Base-by-base conservation (phyloP, 2,329 filamentous ascomycete genomes). In the Microcera coccophila region DNA sequence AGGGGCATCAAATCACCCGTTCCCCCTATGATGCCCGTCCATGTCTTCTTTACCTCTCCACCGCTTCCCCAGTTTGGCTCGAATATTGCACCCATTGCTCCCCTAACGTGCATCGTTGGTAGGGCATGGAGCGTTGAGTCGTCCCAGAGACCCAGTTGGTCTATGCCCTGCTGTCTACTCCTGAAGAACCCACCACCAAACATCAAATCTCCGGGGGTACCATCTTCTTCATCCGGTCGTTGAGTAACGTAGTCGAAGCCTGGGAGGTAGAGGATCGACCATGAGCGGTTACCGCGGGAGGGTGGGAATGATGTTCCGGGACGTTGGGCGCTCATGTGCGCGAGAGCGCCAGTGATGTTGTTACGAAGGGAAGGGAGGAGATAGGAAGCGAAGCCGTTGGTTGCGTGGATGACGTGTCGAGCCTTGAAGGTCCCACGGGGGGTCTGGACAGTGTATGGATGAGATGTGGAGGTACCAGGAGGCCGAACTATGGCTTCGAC, bases 181-280 rank as follows among this genome's bases (percentile, higher is more conserved):
- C 69, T 66, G 4, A 65, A 62, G 41, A 78, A 71, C 0, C 74
- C 78, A 0, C 78, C 78, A 2, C 78, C 76, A 3, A 77, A 56
- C 71, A 81, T 74, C 45, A 81, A 59, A 42, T 78, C 71, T 2
- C 71, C 66, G 0, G 60, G 53, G 2, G 48, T 32, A 3, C 60
- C 58, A n/a, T 62, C 53, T 2, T 45, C 28, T 4, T 45, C 20
- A 20, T 56, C 57, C 1, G 73, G 63, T 38, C 68, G 61, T 49
- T 79, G 74, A 1, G 73, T 76, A 9, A 75, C 61, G 48, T 79
- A 78, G 50, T 81, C 76, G 36, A 72, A 76, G 0, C 71, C 70
- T 0, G 61, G 51, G 3, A 57, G 61, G 44, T 74, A 75, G 1
- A 73, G 61, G 8, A 79, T 60, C 1, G 71, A 68, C 76, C 77